Conservation (phyloP, 768 basidiomycete genomes). For the Pulveroboletus sp. region DNA sequence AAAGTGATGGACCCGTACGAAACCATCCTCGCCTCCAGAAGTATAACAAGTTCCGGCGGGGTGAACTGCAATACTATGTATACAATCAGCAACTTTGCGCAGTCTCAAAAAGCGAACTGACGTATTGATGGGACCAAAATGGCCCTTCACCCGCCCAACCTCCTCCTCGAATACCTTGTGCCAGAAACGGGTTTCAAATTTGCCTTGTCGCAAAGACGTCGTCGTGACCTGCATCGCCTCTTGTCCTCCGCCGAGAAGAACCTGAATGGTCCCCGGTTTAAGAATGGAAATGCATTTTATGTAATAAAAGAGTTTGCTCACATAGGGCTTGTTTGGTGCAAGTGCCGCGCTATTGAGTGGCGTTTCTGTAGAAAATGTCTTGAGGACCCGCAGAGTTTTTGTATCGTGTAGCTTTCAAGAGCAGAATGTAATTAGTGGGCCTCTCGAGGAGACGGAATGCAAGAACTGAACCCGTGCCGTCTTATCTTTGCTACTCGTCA, state of each 20-base stretch:
- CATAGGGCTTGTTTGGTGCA: slow-evolving; percentile 80
- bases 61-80: slow-evolving; percentile 80
- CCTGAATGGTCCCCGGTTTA: slow-evolving; percentile 36
- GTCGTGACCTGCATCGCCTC: slow-evolving; percentile 98
- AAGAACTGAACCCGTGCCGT: slow-evolving; percentile 69
- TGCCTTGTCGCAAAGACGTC: slow-evolving; percentile 88
- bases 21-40: slow-evolving; percentile 96
- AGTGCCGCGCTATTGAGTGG: slow-evolving; percentile 92
- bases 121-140: slow-evolving; percentile 97
- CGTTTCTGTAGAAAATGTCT: slow-evolving; percentile 90
- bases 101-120: slow-evolving; percentile 38
- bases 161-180: slow-evolving; percentile 97
- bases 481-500: slow-evolving; percentile 97
- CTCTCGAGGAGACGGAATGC: neutral
- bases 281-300: neutral
- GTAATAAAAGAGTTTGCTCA: slow-evolving; percentile 29
- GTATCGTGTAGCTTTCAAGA: slow-evolving; percentile 74
- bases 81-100: slow-evolving; percentile 2
- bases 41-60: slow-evolving; percentile 86
- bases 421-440: neutral
- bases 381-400: slow-evolving; percentile 83
- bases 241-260: slow-evolving; percentile 93
- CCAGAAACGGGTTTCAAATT: slow-evolving; percentile 98
- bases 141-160: slow-evolving; percentile 94
- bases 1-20: slow-evolving; percentile 85